Conservation (phyloP, 176 grass and related monocot genomes). For the Carex myosuroides region DNA sequence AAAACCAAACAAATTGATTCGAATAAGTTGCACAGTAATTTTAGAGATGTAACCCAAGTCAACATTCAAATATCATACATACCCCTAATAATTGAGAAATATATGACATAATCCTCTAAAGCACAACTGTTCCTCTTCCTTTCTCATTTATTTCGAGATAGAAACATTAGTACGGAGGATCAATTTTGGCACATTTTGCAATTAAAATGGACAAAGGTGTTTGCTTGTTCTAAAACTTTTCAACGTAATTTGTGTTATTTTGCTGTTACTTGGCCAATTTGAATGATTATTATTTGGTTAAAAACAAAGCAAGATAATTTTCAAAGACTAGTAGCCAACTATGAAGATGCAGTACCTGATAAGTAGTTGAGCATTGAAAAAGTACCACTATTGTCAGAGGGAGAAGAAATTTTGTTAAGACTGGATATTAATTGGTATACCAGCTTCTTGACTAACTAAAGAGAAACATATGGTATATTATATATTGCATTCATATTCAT, state of each 20-base stretch:
- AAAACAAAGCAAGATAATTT: neutral
- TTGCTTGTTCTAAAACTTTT: neutral
- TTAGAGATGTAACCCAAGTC: neutral
- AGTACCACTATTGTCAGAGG: neutral
- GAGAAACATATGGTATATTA: neutral
- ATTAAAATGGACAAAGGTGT: neutral
- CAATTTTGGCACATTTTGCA: neutral
- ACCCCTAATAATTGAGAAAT: neutral
- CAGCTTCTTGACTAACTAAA: conserved; percentile 2
- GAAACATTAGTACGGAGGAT: neutral
- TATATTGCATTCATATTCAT: neutral
- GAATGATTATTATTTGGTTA: neutral
- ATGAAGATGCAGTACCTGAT: neutral
- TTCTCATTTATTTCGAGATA: neutral
- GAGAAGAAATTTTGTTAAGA: neutral
- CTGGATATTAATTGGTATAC: neutral
- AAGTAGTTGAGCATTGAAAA: conserved; percentile 2
- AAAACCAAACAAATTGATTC: neutral
- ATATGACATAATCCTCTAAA: neutral
- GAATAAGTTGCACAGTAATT: neutral
- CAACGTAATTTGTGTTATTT: neutral
- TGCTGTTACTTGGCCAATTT: neutral
- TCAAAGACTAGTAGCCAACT: neutral
- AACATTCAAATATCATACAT: neutral
- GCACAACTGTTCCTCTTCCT: neutral